Evolutionary conservation across 495 filamentous ascomycete genomes (phyloP), one percentile per base, ranked within the genome.

Genomic region (Trichoderma erinaceum): DNA sequence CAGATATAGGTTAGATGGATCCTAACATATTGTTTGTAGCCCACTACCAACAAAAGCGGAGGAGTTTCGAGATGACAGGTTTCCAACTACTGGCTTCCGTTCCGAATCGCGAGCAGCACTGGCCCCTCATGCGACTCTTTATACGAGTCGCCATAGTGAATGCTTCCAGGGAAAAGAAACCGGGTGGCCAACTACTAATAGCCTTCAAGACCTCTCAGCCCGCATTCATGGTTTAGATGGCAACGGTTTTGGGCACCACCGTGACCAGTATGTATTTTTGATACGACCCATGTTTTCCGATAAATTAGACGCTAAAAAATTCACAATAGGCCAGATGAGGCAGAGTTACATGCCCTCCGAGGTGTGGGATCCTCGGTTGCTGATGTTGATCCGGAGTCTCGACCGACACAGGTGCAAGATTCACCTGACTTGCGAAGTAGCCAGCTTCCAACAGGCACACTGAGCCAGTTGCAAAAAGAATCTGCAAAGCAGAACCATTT

Each of bases 191-290:
- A 38, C 35, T 38, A 10, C 35, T 10, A 5, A 38, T 38, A 10
- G 35, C 35, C 35, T 38, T 38, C 35, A 3, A 38, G 35, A 6
- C 8, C 5, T 7, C 7, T 38, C 8, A 38, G 8, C 35, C 35
- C 35, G 35, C 2, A 38, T 38, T 38, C 35, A 38, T 38, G 35
- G 35, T 38, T 3, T 38, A 38, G 35, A 38, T 10, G 80, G 83
- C 4, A 79, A 84, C 38, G 80, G 88, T 23, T 1, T 25, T 7
- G 21, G 1, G 50, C 16, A 21, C 21, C n/a, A 56, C 7, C 50
- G n/a, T 7, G 16, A n/a, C 21, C 50, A 56, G 50, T 56, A 56
- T 56, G 50, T 56, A 11, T 16, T n/a, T n/a, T 48, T n/a, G 13
- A 56, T 11, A 21, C 50, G 21, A 5, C 7, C 8, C 4, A 3